Evolutionary conservation across 129 eudicot genomes (phyloP).

Genomic region (Flaveria trinervia): DNA sequence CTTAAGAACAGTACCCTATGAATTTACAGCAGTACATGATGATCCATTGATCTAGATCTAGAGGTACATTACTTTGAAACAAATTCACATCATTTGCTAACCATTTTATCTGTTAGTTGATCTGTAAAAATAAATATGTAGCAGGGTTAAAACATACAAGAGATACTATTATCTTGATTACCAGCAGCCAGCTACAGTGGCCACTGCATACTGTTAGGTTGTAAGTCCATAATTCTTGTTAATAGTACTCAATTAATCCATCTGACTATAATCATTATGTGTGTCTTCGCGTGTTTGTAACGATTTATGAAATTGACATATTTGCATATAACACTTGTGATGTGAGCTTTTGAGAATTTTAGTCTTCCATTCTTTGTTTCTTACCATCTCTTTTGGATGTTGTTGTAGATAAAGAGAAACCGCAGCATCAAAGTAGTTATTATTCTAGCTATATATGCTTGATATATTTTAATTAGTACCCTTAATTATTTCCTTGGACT

Average conservation of each 20-base stretch:
- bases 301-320: slow-evolving; percentile 12
- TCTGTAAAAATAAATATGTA: background rate
- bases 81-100: background rate
- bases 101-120: background rate
- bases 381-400: slow-evolving; percentile 9
- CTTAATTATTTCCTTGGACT: background rate
- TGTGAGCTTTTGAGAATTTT: background rate
- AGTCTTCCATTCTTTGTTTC: slow-evolving; percentile 1
- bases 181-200: slow-evolving; percentile 25
- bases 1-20: background rate
- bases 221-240: slow-evolving; percentile 27
- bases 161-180: slow-evolving; percentile 3
- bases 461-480: too few relatives aligned
- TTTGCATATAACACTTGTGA: slow-evolving; percentile 5
- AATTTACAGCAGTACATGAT: too few relatives aligned
- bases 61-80: slow-evolving; percentile 23
- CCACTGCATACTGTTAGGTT: slow-evolving; percentile 12
- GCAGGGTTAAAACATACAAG: slow-evolving; percentile 1
- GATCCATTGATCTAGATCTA: slow-evolving; percentile 25
- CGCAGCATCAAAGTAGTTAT: background rate
- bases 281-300: slow-evolving; percentile 12
- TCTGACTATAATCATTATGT: background rate
- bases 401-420: background rate
- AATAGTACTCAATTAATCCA: slow-evolving; percentile 6
- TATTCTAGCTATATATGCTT: background rate